Evolutionary conservation across 2,329 filamentous ascomycete genomes (phyloP).

Genomic region (Sordariomycetes sp.): DNA sequence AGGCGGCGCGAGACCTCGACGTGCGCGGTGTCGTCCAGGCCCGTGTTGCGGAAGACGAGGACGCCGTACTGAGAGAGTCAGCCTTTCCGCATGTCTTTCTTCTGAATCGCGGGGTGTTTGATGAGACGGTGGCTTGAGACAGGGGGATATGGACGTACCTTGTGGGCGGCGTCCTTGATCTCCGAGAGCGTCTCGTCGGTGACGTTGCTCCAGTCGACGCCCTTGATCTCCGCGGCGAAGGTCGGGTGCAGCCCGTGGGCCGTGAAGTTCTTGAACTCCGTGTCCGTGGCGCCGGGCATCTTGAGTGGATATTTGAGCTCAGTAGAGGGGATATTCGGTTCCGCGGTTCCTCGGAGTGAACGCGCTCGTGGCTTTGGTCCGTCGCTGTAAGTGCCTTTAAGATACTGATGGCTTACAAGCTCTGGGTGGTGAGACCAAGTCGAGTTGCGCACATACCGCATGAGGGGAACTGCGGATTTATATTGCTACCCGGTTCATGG

Average conservation of each 20-base stretch:
- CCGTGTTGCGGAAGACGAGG: conserved; percentile 36
- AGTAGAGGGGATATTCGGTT: neutral
- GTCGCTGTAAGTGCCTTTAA: too few species aligned
- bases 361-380: neutral
- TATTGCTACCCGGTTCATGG: too few species aligned
- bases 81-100: too few species aligned
- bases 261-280: neutral
- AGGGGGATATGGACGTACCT: neutral
- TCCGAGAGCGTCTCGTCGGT: neutral
- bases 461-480: too few species aligned
- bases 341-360: neutral
- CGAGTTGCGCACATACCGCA: too few species aligned
- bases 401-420: too few species aligned
- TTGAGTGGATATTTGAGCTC: neutral
- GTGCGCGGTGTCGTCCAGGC: conserved; percentile 37
- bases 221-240: conserved; percentile 3
- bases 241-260: neutral
- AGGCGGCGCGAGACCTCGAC: conserved; percentile 37
- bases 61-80: conserved; percentile 34
- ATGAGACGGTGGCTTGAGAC: neutral
- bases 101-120: neutral
- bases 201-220: conserved; percentile 2
- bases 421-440: too few species aligned
- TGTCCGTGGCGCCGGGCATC: neutral
- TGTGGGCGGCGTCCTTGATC: conserved; percentile 3